Evolutionary conservation across 371 early-diverging fungal genomes (phyloP), one percentile per base, ranked within the genome.

Genomic region (Cokeromyces recurvatus): DNA sequence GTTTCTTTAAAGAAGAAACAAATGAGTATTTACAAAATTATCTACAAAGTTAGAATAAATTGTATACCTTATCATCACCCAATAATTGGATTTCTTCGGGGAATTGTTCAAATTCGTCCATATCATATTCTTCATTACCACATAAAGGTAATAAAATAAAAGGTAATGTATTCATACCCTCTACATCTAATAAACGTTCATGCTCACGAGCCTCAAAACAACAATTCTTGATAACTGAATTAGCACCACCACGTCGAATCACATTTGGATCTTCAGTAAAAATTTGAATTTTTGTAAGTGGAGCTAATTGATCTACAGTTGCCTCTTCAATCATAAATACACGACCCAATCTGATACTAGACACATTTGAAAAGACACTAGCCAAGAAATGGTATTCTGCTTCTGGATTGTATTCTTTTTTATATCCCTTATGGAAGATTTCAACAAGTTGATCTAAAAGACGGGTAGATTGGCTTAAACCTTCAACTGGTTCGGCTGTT

Each of bases 361-460:
- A 80, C n/a, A 94, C 62, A 44, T 95, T 92, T 6, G 93, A 92
- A 65, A 97, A 95, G 10, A 94, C 94, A 39, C 91, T 90, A 24
- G 90, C 88, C 55, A 97, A 78, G 57, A 89, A 94, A 49, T 91
- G 71, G 58, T 64, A 95, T 38, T 82, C 77, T 15, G 96, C 95
- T 31, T 84, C 62, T 32, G 84, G 81, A 61, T 94, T 95, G 66
- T 86, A 91, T 35, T 67, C 66, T 43, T 78, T 84, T 38, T 85
- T 78, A 46, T 80, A 80, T 9, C 91, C 92, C 42, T 81, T 82
- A 49, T 85, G 83, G 71, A 94, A 96, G 10, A 87, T 81, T 47
- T 92, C 92, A 2, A 89, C 80, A 22, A 96, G 66, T 55, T 94
- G 93, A 52, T 88, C 93, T 53, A 96, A 54, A 11, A 81, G 66